phyloP scores from a whole-genome alignment of 176 grass and related monocot species.

The Raddia distichophylla region DNA sequence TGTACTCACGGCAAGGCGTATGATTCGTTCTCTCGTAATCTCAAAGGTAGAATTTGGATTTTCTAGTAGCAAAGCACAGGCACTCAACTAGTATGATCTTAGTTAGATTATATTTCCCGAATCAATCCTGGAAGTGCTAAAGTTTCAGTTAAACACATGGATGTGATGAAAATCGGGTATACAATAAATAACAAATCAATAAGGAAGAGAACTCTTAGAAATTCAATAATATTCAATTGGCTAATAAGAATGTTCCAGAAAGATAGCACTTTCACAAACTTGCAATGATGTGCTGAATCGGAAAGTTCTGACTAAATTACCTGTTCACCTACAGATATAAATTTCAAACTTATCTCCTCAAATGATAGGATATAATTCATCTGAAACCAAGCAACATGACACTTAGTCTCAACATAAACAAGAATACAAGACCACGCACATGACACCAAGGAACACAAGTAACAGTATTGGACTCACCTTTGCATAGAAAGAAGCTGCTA shows the following conservation, averaged over 20 bases:
- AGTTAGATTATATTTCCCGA: conserved; percentile 29
- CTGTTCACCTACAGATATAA: conserved; percentile 88
- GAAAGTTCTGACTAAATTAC: conserved; percentile 62
- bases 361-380: conserved; percentile 92
- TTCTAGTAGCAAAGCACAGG: too few species aligned
- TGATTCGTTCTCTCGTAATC: too few species aligned
- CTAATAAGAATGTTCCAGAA: conserved; percentile 19
- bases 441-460: conserved; percentile 17
- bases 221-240: conserved; percentile 23
- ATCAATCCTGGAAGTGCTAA: conserved; percentile 31
- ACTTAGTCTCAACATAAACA: conserved; percentile 28
- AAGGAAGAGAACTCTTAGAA: conserved; percentile 34
- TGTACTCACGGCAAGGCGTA: too few species aligned
- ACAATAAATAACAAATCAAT: conserved; percentile 25
- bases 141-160: not conserved
- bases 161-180: conserved; percentile 8
- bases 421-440: conserved; percentile 19
- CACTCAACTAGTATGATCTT: not conserved
- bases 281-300: conserved; percentile 27
- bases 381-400: conserved; percentile 52
- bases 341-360: conserved; percentile 96
- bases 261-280: conserved; percentile 29
- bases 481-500: conserved; percentile 96
- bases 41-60: too few species aligned
- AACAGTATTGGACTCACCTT: conserved; percentile 61